Base-by-base conservation (phyloP, 805 yeast genomes). In the Phaffomyces thermotolerans region DNA sequence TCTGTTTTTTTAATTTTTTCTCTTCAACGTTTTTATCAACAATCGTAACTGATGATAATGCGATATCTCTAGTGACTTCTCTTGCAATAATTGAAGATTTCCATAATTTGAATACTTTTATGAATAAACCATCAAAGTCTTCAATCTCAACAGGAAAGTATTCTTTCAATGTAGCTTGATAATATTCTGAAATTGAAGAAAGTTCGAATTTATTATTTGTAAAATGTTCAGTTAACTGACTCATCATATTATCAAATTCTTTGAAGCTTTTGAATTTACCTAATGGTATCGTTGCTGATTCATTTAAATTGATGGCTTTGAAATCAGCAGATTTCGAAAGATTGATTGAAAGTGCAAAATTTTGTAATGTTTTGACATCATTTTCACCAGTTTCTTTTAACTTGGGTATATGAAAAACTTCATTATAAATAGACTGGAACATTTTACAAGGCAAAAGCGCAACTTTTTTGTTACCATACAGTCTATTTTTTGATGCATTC, bases 161-260 rank as follows among this genome's bases (percentile, higher is more conserved):
- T 9, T 6, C 29, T 27, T 27, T 27, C 10, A 27, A 27, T 27
- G 29, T 27, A 13, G 13, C 13, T 27, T 27, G 29, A 12, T 27
- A 27, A 27, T 27, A 27, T 12, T 27, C 29, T 27, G 29, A 9
- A 23, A 35, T 22, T 8, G 37, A 20, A 14, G 23, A 15, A 10
- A 14, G 8, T 22, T 33, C 37, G 40, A 64, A 47, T 6, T 54
- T 60, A 25, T 58, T 56, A 5, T 51, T 50, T 17, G 49, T 39
- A 49, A 60, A 67, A 44, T 60, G 57, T 6, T 50, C 55, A 8
- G 46, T 34, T 20, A 68, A 46, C 36, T 70, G 75, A 4, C 54
- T 57, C 39, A 69, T 36, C 71, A 70, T 65, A 29, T 65, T 59
- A 39, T 66, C 73, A 39, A 65, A 59, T 47, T 69, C 73, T 6